Conservation (phyloP, 2,329 filamentous ascomycete species). For the Lachnellula subtilissima region DNA sequence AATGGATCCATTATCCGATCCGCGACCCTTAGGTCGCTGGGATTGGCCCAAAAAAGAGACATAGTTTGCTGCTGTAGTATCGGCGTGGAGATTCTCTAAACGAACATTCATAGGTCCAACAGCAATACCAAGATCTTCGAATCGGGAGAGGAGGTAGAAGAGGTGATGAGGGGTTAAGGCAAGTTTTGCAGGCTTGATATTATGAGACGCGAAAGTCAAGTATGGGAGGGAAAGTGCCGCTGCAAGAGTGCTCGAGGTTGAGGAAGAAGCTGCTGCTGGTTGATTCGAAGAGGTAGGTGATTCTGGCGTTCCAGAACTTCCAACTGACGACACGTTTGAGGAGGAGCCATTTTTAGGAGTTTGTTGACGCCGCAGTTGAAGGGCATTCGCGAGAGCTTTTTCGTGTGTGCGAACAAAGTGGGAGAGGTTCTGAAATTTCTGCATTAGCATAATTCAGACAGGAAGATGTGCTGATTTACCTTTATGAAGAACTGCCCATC, state of each 20-base stretch:
- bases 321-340: constrained; percentile 56
- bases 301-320: constrained; percentile 33
- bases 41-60: constrained; percentile 89
- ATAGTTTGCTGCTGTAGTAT: constrained; percentile 82
- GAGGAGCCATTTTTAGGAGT: constrained; percentile 64
- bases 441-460: not conserved
- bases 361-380: constrained; percentile 76
- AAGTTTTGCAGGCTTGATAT: constrained; percentile 82
- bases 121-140: constrained; percentile 84
- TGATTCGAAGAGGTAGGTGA: constrained; percentile 51
- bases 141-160: constrained; percentile 91
- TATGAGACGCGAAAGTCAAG: constrained; percentile 78
- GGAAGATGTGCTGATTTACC: constrained; percentile 43
- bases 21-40: constrained; percentile 71
- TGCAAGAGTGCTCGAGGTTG: constrained; percentile 70
- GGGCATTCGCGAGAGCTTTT: constrained; percentile 91
- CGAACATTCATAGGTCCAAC: constrained; percentile 96
- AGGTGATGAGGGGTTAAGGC: constrained; percentile 93
- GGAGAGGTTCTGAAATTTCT: constrained; percentile 70
- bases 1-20: constrained; percentile 83
- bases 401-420: constrained; percentile 96
- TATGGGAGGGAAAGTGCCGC: constrained; percentile 83
- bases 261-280: constrained; percentile 55
- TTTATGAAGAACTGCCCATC: constrained; percentile 87
- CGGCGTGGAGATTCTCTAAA: constrained; percentile 88